These are phyloP conservation scores for Nothophaeocryptopus gaeumannii DNA, from an alignment of 2,329 filamentous ascomycete species.

Conservation along the genomic window DNA sequence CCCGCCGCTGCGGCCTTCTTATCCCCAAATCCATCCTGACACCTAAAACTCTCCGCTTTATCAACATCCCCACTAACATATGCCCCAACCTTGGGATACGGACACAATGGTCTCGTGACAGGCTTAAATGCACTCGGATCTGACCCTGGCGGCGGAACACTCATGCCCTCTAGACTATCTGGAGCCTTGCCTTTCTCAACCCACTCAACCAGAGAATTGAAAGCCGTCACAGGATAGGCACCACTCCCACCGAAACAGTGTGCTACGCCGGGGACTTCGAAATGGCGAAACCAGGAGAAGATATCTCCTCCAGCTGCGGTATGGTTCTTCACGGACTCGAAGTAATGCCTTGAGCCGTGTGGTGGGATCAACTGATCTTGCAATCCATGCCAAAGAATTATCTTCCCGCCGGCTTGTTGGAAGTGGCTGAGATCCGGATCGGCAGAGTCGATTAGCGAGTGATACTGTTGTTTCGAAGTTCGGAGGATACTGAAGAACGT, in stretches of 20 bases:
- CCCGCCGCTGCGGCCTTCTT: not conserved
- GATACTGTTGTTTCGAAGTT: slow-evolving; percentile 25
- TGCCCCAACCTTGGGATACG: slow-evolving; percentile 21
- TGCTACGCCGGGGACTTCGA: slow-evolving; percentile 37
- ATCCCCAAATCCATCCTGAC: slow-evolving; percentile 14
- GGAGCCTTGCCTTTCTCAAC: slow-evolving; percentile 29
- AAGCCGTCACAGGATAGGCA: slow-evolving; percentile 19
- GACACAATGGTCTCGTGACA: slow-evolving; percentile 19
- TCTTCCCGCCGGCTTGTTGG: slow-evolving; percentile 37
- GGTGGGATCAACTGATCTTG: slow-evolving; percentile 38
- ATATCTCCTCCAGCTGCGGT: slow-evolving; percentile 14
- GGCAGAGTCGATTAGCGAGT: slow-evolving; percentile 36
- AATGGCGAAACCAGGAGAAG: slow-evolving; percentile 37
- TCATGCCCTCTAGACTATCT: slow-evolving; percentile 11
- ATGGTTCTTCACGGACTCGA: slow-evolving; percentile 27
- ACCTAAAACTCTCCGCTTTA: slow-evolving; percentile 19
- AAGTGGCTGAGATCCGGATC: slow-evolving; percentile 39
- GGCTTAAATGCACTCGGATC: slow-evolving; percentile 2
- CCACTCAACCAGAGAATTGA: slow-evolving; percentile 25
- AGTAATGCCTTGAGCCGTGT: slow-evolving; percentile 38
- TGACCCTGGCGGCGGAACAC: slow-evolving; percentile 8
- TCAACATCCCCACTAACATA: slow-evolving; percentile 21
- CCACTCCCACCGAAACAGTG: slow-evolving; percentile 37
- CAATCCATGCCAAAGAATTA: slow-evolving; percentile 42
- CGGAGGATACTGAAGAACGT: slow-evolving; percentile 19